Base-by-base conservation (phyloP, 1,284 basidiomycete species). In the Abortiporus biennis region DNA sequence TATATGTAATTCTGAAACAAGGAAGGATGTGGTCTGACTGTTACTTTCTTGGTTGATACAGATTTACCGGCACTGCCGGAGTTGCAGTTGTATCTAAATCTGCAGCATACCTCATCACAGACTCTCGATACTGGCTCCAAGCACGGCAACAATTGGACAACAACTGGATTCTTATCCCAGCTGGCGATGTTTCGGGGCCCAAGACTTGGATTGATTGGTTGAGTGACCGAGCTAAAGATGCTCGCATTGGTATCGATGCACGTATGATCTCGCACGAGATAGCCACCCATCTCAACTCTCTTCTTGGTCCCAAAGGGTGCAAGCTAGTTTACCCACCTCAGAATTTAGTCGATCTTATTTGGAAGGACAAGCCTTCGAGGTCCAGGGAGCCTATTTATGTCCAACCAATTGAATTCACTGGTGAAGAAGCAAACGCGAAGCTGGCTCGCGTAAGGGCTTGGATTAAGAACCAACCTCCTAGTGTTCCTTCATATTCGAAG, bases 121-220 rank as follows among this genome's bases (percentile, higher is more conserved):
- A 97, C 62, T 89, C 91, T 20, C 76, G 92, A 21, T 96, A 96
- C 61, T 95, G 90, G 84, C 59, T 85, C 1, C 91, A 93, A 64
- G 92, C 92, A 4, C 72, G 72, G 6, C 69, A 80, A 9, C 80
- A 94, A 57, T 64, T 92, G 13, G 87, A 92, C 58, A 50, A 63
- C 15, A 81, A 88, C 50, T 97, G 92, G 92, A 68, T 70, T 11
- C 54, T 94, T 27, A 71, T 92, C 42, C 69, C 72, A 41, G 80
- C 84, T 1, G 92, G 90, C 1, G 59, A 67, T 1, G 51, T 62
- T 8, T 72, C 74, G 25, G 76, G 71, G 2, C 73, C 78, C 1
- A 76, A 73, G 49, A 81, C 89, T 53, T 92, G 88, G 88, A 71
- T 82, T 17, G 85, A 89, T 15, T 93, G 81, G 76, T 56, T 91